phyloP scores from a whole-genome alignment of 1,284 basidiomycete genomes.

The Psilocybe mexicana region DNA sequence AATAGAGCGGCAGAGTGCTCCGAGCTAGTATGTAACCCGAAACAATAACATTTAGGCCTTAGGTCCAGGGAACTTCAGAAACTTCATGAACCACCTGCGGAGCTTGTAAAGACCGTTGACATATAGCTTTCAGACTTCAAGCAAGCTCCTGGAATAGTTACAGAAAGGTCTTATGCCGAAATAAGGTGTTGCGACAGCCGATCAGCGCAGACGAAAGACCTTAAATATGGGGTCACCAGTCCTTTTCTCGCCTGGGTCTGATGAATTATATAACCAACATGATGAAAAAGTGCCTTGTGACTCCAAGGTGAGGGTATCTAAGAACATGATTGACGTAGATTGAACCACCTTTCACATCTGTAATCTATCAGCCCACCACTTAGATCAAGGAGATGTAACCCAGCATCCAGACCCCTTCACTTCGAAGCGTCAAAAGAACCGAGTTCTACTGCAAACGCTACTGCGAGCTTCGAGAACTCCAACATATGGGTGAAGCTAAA shows the following conservation, averaged over 20 bases:
- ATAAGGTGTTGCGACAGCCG: constrained; percentile 15
- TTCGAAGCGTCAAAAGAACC: constrained; percentile 49
- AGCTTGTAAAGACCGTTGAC: too few species aligned
- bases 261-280: constrained; percentile 37
- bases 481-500: constrained; percentile 86
- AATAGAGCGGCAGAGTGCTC: constrained; percentile 21
- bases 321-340: neutral
- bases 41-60: neutral
- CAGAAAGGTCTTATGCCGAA: neutral
- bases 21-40: neutral
- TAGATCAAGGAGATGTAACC: neutral
- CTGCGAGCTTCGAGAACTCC: constrained; percentile 88
- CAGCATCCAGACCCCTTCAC: constrained; percentile 13
- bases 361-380: neutral
- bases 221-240: constrained; percentile 34
- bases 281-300: constrained; percentile 38
- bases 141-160: too few species aligned
- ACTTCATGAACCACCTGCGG: neutral
- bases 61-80: neutral
- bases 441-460: constrained; percentile 83
- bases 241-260: constrained; percentile 40
- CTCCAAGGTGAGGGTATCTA: constrained; percentile 33
- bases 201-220: constrained; percentile 16
- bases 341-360: constrained; percentile 3
- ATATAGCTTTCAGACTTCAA: too few species aligned